Evolutionary conservation across 1,284 basidiomycete genomes (phyloP), one percentile per base, ranked within the genome.

Genomic region (Sphaerobolus stellatus): DNA sequence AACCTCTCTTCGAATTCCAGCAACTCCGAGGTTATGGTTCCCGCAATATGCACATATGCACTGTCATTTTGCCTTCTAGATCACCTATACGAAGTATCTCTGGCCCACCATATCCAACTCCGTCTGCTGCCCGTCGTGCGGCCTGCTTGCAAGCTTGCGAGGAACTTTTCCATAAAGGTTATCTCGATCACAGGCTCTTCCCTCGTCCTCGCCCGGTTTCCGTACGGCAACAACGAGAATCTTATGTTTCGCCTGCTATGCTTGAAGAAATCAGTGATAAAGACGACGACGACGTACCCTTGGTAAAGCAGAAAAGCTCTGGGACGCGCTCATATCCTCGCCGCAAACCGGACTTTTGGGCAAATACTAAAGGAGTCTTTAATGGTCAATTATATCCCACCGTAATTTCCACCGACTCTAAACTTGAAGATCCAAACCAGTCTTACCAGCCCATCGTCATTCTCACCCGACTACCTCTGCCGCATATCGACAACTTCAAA

Each of bases 311-410:
- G 48, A 58, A 31, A 62, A 69, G 13, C 3, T 62, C 69, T 29
- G 79, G 81, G n/a, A 77, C 74, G 25, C 75, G 75, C 36, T 67
- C 71, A 41, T 88, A 90, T 69, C 67, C 71, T 6, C 76, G 78
- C 54, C 84, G 81, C 63, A 67, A 65, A 31, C 81, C 88, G 9
- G 69, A 75, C 43, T 88, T 90, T 62, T 90, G 89, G 88, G 58
- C 59, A 9, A 78, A 80, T 63, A 66, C 70, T 18, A 49, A 66
- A 14, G 61, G 63, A 43, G 62, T 65, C 54, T 56, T 68, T 50
- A 55, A 63, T 38, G 40, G 64, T 28, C 59, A 65, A 9, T 68
- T 87, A 31, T 84, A 84, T 65, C 82, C 87, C 29, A 76, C 77
- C 14, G 67, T 88, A 41, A 66, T 88, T 44, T 72, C 67, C 9